A percentile compares a stretch with the other conserved stretches of the same genome.
Evolutionary conservation across 139 green algal genomes (phyloP).

Genomic region (Volvox africanus): DNA sequence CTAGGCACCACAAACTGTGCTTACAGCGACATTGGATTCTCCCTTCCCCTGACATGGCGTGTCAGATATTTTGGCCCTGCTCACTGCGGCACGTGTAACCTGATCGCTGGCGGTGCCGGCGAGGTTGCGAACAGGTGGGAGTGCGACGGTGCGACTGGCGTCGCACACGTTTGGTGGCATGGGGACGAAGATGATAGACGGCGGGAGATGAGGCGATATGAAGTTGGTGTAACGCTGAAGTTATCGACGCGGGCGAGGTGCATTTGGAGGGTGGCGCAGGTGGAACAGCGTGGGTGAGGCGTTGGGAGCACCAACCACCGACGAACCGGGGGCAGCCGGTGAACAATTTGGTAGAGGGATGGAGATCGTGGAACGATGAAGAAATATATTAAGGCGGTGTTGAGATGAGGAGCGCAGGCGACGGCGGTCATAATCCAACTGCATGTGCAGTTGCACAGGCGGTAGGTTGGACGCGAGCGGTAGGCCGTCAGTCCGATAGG

Average conservation of each 20-base stretch:
- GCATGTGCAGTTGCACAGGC: background rate
- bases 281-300: background rate
- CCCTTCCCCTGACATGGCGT: no score
- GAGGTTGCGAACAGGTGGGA: background rate
- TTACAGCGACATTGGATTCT: no score
- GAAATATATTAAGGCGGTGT: background rate
- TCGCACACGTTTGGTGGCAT: conserved; percentile 1
- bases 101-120: background rate
- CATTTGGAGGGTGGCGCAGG: background rate
- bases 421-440: background rate
- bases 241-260: background rate
- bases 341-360: background rate
- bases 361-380: background rate
- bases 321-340: background rate
- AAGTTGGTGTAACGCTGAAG: background rate
- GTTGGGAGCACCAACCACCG: background rate
- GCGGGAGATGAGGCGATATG: conserved; percentile 2
- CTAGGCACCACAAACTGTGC: no score
- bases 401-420: background rate
- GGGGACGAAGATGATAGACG: conserved; percentile 6
- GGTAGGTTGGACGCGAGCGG: conserved; percentile 6
- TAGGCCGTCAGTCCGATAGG: background rate
- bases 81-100: conserved; percentile 2
- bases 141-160: background rate
- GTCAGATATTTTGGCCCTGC: background rate